Conservation (phyloP, 768 basidiomycete genomes). For the Floccularia luteovirens region DNA sequence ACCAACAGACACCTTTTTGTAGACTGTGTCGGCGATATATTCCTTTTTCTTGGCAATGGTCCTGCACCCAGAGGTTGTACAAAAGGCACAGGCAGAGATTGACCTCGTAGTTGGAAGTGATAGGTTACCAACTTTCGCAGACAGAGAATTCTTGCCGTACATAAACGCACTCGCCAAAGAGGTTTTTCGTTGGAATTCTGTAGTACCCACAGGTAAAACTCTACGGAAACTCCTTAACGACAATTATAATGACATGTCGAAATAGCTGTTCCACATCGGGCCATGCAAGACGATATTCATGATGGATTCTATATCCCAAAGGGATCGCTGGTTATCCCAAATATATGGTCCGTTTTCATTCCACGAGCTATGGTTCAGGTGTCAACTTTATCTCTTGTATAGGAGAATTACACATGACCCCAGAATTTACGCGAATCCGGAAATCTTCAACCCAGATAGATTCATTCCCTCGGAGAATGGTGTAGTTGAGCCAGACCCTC, state of each 20-base stretch:
- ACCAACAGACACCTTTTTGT: constrained; percentile 6
- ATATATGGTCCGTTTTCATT: constrained; percentile 32
- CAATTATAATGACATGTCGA: constrained; percentile 6
- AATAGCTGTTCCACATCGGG: constrained; percentile 46
- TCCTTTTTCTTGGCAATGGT: constrained; percentile 58
- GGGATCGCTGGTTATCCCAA: constrained; percentile 42
- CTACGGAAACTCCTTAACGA: no score
- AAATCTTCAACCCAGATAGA: constrained; percentile 52
- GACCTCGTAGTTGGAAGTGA: constrained; percentile 52
- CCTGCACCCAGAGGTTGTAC: constrained; percentile 45
- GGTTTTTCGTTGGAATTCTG: constrained; percentile 43
- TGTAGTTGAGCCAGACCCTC: constrained; percentile 46
- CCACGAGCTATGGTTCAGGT: background rate
- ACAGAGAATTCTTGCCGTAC: constrained; percentile 52
- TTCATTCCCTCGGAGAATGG: constrained; percentile 38
- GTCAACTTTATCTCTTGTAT: constrained; percentile 3
- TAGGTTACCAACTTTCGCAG: constrained; percentile 52
- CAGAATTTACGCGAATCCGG: constrained; percentile 42
- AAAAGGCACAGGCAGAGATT: constrained; percentile 57
- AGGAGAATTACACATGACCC: constrained; percentile 52
- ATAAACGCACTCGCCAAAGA: constrained; percentile 55
- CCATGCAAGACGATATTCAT: constrained; percentile 53
- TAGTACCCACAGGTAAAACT: constrained; percentile 32
- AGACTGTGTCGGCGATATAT: constrained; percentile 59
- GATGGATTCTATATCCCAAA: constrained; percentile 58